Conservation (phyloP, 495 filamentous ascomycete species). For the Thozetella sp. region DNA sequence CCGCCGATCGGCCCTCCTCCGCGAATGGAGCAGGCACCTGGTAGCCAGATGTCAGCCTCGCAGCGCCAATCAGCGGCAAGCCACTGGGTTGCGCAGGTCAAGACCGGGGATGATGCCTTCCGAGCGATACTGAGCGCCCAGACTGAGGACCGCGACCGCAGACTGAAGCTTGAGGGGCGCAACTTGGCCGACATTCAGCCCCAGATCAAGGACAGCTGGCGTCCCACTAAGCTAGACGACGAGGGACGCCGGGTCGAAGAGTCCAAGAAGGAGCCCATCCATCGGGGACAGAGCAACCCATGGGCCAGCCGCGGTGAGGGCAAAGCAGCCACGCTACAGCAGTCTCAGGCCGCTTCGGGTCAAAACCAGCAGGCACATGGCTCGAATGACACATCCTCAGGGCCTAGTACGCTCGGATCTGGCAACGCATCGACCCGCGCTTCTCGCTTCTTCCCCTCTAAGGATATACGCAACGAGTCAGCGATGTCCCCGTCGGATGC, state of each 20-base stretch:
- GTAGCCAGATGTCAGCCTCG: neutral
- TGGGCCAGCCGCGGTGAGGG: conserved; percentile 19
- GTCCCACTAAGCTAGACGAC: conserved; percentile 53
- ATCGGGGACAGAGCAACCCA: conserved; percentile 21
- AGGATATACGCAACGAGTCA: conserved; percentile 33
- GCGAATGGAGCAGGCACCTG: conserved; percentile 12
- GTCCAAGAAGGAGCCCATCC: conserved; percentile 19
- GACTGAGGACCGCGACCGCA: conserved; percentile 24
- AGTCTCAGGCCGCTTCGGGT: conserved; percentile 10
- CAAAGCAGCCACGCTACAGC: conserved; percentile 13
- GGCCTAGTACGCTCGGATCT: conserved; percentile 16
- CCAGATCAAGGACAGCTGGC: conserved; percentile 66
- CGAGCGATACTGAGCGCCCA: conserved; percentile 21
- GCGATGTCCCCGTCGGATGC: conserved; percentile 11
- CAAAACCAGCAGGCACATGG: conserved; percentile 15
- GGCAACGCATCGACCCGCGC: conserved; percentile 8
- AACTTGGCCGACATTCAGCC: conserved; percentile 34
- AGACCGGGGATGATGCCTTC: conserved; percentile 22
- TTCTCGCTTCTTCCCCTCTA: conserved; percentile 68
- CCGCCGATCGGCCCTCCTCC: conserved; percentile 43
- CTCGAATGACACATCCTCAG: conserved; percentile 10
- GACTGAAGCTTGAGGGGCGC: conserved; percentile 25
- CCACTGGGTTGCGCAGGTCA: conserved; percentile 3
- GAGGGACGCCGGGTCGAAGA: conserved; percentile 26
- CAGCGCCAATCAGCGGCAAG: conserved; percentile 5